Base-by-base conservation (phyloP, 2,329 filamentous ascomycete species). In the Arthrobotrys musiformis region DNA sequence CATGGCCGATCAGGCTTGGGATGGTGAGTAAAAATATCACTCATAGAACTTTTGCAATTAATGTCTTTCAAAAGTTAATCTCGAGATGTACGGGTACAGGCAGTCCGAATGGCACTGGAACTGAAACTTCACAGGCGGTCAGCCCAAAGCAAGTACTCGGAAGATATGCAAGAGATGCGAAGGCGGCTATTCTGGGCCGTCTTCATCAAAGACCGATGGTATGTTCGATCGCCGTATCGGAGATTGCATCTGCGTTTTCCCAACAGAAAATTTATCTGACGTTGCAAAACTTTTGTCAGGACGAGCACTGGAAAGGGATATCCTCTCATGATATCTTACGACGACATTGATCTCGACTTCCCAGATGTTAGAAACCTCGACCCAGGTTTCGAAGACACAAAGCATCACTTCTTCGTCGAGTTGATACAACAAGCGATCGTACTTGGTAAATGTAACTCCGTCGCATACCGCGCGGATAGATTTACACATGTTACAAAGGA, bases 281-380 rank as follows among this genome's bases (percentile, higher is more conserved):
- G 2, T 52, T 28, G 48, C 24, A 46, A 48, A 24, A n/a, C n/a
- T 5, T 56, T 70, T 19, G 13, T 28, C 17, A 79, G 64, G 78
- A 80, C 79, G n/a, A 80, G 78, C 48, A 80, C 79, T 15, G 79
- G 79, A 2, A 80, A 80, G 24, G 79, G 79, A 1, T 80, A 80
- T 48, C 79, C 79, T 2, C 64, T 80, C 9, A 80, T 80, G 79
- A 79, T 80, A 46, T 78, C 79, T 30, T 70, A 63, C 6, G 50
- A 72, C 50, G 79, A 80, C 26, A 79, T 80, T 35, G 70, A 78
- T 44, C 74, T 80, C 24, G 78, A 79, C 48, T 33, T 79, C 15
- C 79, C 79, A 4, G 74, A 78, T n/a, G 69, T 62, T n/a, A 35
- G 69, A 46, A 75, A 79, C 42, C 54, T 79, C 17, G 79, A 80